Conservation (phyloP, 2,329 filamentous ascomycete species). For the Verticillium isaacii region DNA sequence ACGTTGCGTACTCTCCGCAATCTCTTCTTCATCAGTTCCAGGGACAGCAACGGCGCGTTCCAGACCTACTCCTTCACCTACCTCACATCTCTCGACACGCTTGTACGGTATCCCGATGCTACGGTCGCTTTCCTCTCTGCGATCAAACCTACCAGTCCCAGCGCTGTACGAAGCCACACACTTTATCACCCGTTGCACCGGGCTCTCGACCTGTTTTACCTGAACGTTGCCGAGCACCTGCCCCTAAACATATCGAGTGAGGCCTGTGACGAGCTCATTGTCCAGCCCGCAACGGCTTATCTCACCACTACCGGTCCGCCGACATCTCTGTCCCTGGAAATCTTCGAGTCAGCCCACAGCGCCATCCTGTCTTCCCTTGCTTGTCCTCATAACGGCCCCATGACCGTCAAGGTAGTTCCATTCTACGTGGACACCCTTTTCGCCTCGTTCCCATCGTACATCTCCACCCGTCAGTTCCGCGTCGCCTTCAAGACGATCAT, state of each 20-base stretch:
- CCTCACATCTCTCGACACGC: constrained; percentile 74
- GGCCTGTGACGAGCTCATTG: constrained; percentile 66
- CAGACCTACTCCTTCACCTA: constrained; percentile 84
- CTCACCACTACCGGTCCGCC: constrained; percentile 45
- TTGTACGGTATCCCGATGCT: constrained; percentile 64
- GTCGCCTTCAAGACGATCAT: constrained; percentile 83
- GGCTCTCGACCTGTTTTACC: constrained; percentile 79
- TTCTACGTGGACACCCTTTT: constrained; percentile 83
- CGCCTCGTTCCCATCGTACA: constrained; percentile 69
- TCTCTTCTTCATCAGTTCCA: constrained; percentile 75
- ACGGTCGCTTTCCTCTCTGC: constrained; percentile 62
- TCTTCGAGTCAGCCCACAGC: constrained; percentile 88
- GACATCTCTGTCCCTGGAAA: constrained; percentile 41
- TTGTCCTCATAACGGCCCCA: constrained; percentile 67
- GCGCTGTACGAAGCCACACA: constrained; percentile 56
- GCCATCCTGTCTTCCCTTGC: constrained; percentile 76
- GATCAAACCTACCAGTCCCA: constrained; percentile 45
- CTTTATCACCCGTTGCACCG: constrained; percentile 43
- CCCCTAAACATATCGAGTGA: constrained; percentile 62
- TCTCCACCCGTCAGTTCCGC: constrained; percentile 82
- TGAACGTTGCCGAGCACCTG: constrained; percentile 82
- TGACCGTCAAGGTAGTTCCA: constrained; percentile 68
- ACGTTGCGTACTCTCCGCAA: constrained; percentile 70
- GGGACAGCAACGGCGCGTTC: constrained; percentile 68
- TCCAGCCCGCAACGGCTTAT: constrained; percentile 71